A percentile compares a stretch with the other conserved stretches of the same genome.
phyloP scores from a whole-genome alignment of 495 filamentous ascomycete species.

The Saxophila tyrrhenica region DNA sequence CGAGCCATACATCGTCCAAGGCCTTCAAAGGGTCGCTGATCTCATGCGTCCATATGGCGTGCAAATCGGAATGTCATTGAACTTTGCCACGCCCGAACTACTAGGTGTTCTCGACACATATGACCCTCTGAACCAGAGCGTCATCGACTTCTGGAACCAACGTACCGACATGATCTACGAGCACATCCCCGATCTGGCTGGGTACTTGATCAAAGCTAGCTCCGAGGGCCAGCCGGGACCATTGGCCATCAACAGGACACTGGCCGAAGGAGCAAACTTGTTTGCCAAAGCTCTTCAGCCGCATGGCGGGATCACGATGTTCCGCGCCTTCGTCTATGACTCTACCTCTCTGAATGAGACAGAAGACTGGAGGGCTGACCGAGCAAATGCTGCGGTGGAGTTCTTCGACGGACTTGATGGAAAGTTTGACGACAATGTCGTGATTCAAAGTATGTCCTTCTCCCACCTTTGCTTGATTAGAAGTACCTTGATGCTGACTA shows the following conservation, averaged over 20 bases:
- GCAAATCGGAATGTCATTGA: conserved; percentile 52
- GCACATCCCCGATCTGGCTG: conserved; percentile 53
- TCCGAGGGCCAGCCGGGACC: conserved; percentile 66
- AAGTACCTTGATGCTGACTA: no score
- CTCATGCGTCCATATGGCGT: conserved; percentile 57
- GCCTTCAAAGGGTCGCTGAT: conserved; percentile 51
- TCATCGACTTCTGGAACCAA: conserved; percentile 51
- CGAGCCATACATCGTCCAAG: conserved; percentile 44
- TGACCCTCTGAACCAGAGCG: conserved; percentile 50
- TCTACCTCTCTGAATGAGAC: no score
- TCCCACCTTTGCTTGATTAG: no score
- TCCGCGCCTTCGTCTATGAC: no score
- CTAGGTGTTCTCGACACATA: conserved; percentile 41
- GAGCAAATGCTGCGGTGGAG: no score
- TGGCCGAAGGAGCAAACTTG: conserved; percentile 59
- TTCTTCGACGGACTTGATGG: no score
- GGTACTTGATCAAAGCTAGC: conserved; percentile 62
- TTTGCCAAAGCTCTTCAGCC: no score
- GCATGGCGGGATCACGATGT: no score
- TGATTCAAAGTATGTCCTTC: no score
- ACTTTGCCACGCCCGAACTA: conserved; percentile 52
- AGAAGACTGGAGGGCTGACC: no score
- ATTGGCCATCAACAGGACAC: conserved; percentile 55
- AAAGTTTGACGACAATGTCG: no score
- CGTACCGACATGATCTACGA: conserved; percentile 48